Evolutionary conservation across 331 rosid genomes (phyloP).

Genomic region (Saraca asoca): DNA sequence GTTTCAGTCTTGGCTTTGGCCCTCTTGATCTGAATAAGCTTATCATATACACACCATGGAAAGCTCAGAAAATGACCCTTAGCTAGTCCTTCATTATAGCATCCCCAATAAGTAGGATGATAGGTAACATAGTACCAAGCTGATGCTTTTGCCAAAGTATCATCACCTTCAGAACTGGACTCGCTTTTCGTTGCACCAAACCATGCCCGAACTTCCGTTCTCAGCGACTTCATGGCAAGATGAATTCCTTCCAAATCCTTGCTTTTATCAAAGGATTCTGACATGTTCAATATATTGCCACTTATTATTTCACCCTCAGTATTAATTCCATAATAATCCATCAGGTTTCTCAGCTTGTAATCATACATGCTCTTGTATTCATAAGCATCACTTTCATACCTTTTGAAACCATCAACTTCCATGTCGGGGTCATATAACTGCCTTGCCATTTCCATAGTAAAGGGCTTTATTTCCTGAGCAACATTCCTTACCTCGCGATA

Average conservation of each 20-base stretch:
- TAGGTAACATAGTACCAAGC: slow-evolving; percentile 51
- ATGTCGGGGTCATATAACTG: slow-evolving; percentile 50
- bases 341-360: slow-evolving; percentile 53
- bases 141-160: slow-evolving; percentile 53
- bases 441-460: slow-evolving; percentile 46
- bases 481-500: slow-evolving; percentile 49
- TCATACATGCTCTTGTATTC: slow-evolving; percentile 47
- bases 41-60: no score
- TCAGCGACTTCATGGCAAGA: slow-evolving; percentile 44
- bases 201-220: slow-evolving; percentile 55
- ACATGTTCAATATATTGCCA: slow-evolving; percentile 43
- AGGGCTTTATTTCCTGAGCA: slow-evolving; percentile 31
- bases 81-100: neutral
- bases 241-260: slow-evolving; percentile 43
- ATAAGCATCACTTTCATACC: slow-evolving; percentile 48
- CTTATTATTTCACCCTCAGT: slow-evolving; percentile 49
- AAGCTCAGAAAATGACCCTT: slow-evolving; percentile 40
- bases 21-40: neutral
- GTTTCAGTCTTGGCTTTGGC: no score
- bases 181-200: slow-evolving; percentile 41
- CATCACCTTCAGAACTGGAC: slow-evolving; percentile 24
- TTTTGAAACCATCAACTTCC: slow-evolving; percentile 50
- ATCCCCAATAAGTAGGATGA: neutral
- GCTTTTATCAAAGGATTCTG: slow-evolving; percentile 37
- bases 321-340: slow-evolving; percentile 51